phyloP scores from a whole-genome alignment of 164 flowering plant species.

The Nelumbo lutea region DNA sequence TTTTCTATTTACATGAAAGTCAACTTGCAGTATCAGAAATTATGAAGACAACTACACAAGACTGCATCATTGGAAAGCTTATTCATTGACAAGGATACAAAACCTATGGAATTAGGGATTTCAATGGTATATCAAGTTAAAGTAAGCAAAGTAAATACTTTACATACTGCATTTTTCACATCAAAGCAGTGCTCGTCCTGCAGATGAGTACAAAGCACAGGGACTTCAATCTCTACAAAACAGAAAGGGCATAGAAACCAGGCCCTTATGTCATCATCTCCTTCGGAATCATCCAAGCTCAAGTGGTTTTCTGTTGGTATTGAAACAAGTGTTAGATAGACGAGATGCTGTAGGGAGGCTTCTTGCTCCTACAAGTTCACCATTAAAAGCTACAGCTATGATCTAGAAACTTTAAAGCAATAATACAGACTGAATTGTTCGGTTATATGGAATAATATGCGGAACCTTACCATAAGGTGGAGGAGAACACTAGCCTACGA shows the following conservation, averaged over 20 bases:
- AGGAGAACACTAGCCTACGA: background rate
- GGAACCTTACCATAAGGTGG: background rate
- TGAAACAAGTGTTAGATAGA: conserved; percentile 7
- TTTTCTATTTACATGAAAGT: background rate
- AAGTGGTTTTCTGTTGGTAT: conserved; percentile 33
- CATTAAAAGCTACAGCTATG: background rate
- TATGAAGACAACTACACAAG: background rate
- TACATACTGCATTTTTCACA: conserved; percentile 60
- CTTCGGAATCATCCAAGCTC: conserved; percentile 43
- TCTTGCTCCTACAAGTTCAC: background rate
- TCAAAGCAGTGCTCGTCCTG: conserved; percentile 91
- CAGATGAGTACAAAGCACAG: conserved; percentile 51
- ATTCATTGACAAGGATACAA: background rate
- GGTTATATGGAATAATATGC: background rate
- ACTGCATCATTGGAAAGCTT: background rate
- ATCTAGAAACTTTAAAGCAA: background rate
- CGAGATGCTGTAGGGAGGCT: background rate
- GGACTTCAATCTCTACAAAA: conserved; percentile 64
- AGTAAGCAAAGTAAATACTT: background rate
- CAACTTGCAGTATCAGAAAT: background rate
- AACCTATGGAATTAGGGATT: background rate
- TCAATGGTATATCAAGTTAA: background rate
- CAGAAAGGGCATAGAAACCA: conserved; percentile 87
- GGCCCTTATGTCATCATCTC: conserved; percentile 51
- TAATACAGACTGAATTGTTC: background rate